phyloP scores from a whole-genome alignment of 169 alveolate species.

The Cryptosporidium baileyi region DNA sequence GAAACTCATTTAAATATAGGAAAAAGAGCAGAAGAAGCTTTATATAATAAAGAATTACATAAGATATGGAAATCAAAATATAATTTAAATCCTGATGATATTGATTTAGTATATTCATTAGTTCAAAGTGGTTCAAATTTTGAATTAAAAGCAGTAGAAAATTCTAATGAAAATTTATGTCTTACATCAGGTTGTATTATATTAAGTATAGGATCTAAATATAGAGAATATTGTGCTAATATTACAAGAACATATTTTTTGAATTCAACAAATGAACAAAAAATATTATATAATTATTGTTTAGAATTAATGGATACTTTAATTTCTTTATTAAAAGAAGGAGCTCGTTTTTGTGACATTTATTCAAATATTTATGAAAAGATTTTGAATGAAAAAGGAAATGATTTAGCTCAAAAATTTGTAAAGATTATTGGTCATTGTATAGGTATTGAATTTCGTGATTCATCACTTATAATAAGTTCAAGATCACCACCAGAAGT shows the following conservation, averaged over 20 bases:
- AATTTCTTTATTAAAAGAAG: constrained; percentile 53
- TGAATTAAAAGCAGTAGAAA: constrained; percentile 74
- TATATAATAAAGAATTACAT: constrained; percentile 62
- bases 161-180: constrained; percentile 69
- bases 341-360: constrained; percentile 50
- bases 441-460: constrained; percentile 87
- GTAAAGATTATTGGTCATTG: constrained; percentile 84
- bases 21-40: constrained; percentile 71
- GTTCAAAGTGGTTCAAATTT: constrained; percentile 74
- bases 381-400: constrained; percentile 35
- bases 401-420: constrained; percentile 73
- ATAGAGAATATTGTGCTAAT: constrained; percentile 74
- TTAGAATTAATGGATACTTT: constrained; percentile 63
- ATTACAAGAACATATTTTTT: constrained; percentile 72
- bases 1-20: constrained; percentile 73
- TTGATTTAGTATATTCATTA: constrained; percentile 71
- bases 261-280: constrained; percentile 73
- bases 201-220: constrained; percentile 72
- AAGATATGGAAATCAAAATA: constrained; percentile 67
- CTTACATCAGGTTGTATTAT: constrained; percentile 72
- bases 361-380: constrained; percentile 55
- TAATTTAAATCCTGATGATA: constrained; percentile 71
- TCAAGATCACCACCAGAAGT: constrained; percentile 71
- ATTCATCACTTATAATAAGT: constrained; percentile 72
- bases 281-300: constrained; percentile 59